Base-by-base conservation (phyloP, 2,329 filamentous ascomycete genomes). In the Aureobasidium sp. region DNA sequence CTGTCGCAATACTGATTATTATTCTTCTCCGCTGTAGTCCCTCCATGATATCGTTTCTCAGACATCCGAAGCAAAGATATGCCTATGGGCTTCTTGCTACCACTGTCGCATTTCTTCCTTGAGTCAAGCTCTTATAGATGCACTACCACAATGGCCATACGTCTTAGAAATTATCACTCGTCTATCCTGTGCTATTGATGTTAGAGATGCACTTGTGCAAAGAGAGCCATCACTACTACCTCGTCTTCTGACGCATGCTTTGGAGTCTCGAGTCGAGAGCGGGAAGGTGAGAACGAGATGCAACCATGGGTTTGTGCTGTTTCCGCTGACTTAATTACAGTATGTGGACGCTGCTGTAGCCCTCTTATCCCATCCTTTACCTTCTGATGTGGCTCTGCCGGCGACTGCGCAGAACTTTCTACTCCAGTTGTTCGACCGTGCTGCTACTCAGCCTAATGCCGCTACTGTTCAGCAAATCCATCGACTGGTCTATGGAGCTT, bases 141-240 rank as follows among this genome's bases (percentile, higher is more conserved):
- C 78, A 29, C 70, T 85, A 39, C 75, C 79, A 37, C 75, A 78
- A 50, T 83, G 81, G 71, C 74, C 78, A 4, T 79, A 80, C 64
- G 77, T 81, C 5, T 67, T 84, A 61, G 72, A 76, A 34, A 73
- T 85, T 32, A 69, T 86, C 42, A 70, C 76, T n/a, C 70, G 67
- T 41, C 76, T 85, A 34, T 77, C 81, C 83, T 58, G 55, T 55
- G 64, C 67, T 17, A 27, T 62, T 17, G 46, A 51, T 10, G 57
- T 71, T 34, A 65, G 73, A 62, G 69, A 74, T 66, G 68, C 71
- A 2, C 60, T 75, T 9, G 64, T 75, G 12, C 53, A 58, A 23
- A 64, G 65, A 20, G 68, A 74, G 42, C 70, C 72, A 9, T 67
- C 65, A n/a, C 56, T 74, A 0, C 66, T 74, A 5, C 65, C 68